Base-by-base conservation (phyloP, 768 basidiomycete genomes). In the Pleurotus platypus region DNA sequence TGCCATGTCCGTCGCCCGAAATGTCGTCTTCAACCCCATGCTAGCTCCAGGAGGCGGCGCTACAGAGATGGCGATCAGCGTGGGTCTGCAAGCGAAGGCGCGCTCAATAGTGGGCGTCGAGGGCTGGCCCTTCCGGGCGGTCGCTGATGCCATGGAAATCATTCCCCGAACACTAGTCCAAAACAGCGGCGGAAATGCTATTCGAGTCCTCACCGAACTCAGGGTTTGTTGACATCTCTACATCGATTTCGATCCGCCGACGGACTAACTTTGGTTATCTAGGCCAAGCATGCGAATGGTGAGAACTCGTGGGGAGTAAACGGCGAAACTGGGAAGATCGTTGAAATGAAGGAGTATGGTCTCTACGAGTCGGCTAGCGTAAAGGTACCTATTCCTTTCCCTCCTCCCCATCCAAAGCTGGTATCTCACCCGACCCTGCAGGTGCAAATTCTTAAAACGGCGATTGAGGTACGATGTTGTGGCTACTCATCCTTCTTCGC, bases 1-100 rank as follows among this genome's bases (percentile, higher is more conserved):
- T 64, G 97, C 96, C 35, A 98, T 99, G 89, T 85, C 89, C 38
- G 95, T 98, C 56, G 96, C 96, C 2, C 87, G 96, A 22, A 99
- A 98, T 66, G 95, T 94, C 45, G 88, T 97, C 60, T 98, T 98
- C 75, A 92, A 98, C 74, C 97, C 97, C 2, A 73, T 79, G 4
- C 85, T 99, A n/a, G 90, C 89, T 0, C 96, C 96, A 0, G 96
- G 96, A 5, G 95, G 96, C 16, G 96, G 97, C 43, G 96, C 97
- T 22, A 96, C 94, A 3, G 97, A 99, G 76, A 98, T 98, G 94
- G 97, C 96, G 0, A 87, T 98, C 71, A 87, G 86, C 37, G 93
- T 97, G 2, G 92, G 89, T 1, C 71, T 98, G 62, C 89, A 90
- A 49, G 79, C 82, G 7, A 90, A 87, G 69, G 91, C 92, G 16